These are phyloP conservation scores for Fraxinus excelsior DNA, from an alignment of 257 asterid species.

Conservation along the genomic window DNA sequence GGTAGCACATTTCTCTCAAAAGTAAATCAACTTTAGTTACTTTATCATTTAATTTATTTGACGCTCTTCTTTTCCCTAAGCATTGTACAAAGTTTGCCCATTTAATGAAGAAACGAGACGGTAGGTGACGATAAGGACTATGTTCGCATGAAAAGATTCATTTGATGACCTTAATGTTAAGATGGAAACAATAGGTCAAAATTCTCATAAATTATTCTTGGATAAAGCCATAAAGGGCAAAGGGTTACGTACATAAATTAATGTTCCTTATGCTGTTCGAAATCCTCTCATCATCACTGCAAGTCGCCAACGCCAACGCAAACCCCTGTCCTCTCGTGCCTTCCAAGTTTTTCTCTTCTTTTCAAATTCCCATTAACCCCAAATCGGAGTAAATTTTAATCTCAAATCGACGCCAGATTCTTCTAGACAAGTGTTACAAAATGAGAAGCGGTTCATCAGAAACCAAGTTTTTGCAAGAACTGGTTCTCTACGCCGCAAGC, in stretches of 20 bases:
- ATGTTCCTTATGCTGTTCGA: neutral
- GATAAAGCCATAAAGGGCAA: neutral
- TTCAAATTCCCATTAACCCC: neutral
- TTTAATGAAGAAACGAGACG: too few relatives aligned
- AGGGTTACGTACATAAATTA: neutral
- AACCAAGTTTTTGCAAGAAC: constrained; percentile 60
- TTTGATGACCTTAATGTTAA: too few relatives aligned
- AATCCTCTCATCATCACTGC: neutral
- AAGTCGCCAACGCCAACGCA: neutral
- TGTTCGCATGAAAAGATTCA: too few relatives aligned
- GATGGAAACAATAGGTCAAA: too few relatives aligned
- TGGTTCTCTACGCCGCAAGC: constrained; percentile 81
- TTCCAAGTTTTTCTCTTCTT: neutral
- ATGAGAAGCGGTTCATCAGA: constrained; percentile 59
- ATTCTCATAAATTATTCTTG: too few relatives aligned
- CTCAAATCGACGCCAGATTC: neutral
- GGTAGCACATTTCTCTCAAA: too few relatives aligned
- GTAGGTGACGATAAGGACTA: too few relatives aligned
- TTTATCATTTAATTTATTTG: too few relatives aligned
- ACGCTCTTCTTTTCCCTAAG: too few relatives aligned
- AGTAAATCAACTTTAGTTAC: too few relatives aligned
- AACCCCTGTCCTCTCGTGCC: neutral
- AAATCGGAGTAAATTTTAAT: neutral
- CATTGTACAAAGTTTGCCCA: too few relatives aligned
- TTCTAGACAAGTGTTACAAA: neutral